Conservation (phyloP, 2,329 filamentous ascomycete species). For the Pyricularia grisea region DNA sequence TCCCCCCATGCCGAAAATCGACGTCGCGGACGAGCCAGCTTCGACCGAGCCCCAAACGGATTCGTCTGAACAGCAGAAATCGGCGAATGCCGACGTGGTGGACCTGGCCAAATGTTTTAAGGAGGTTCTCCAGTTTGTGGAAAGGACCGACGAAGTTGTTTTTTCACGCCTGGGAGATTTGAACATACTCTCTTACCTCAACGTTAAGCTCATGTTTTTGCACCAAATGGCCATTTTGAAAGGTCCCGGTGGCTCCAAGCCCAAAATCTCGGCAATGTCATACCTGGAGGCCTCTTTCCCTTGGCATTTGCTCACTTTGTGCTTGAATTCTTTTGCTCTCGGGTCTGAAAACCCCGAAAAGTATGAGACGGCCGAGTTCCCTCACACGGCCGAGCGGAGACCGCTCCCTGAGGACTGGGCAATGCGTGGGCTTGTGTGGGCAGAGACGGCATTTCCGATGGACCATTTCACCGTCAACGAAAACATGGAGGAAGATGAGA, state of each 20-base stretch:
- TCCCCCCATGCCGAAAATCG: constrained; percentile 5
- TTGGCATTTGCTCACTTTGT: constrained; percentile 26
- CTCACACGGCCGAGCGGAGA: constrained; percentile 27
- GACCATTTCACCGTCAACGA: no score
- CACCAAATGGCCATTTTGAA: no score
- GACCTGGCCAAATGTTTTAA: constrained; percentile 23
- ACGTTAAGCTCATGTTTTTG: constrained; percentile 18
- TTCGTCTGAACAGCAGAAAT: no score
- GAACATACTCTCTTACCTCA: constrained; percentile 52
- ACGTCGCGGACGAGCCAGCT: no score
- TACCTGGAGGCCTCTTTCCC: constrained; percentile 12
- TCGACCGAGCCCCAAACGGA: no score
- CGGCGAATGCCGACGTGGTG: background rate
- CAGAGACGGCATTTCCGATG: no score
- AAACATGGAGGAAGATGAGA: no score
- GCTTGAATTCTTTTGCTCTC: constrained; percentile 26
- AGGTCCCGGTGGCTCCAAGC: no score
- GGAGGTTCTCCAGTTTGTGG: constrained; percentile 8
- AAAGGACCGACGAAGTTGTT: constrained; percentile 31
- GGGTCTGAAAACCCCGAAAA: constrained; percentile 11
- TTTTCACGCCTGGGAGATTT: constrained; percentile 44
- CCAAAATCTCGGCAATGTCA: no score
- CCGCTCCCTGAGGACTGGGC: constrained; percentile 59
- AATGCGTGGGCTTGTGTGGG: no score
- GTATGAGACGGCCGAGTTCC: constrained; percentile 35